Percentiles rank a stretch among this genome's conserved stretches.
Conservation (phyloP, 306 rosid species). For the Casuarina equisetifolia region DNA sequence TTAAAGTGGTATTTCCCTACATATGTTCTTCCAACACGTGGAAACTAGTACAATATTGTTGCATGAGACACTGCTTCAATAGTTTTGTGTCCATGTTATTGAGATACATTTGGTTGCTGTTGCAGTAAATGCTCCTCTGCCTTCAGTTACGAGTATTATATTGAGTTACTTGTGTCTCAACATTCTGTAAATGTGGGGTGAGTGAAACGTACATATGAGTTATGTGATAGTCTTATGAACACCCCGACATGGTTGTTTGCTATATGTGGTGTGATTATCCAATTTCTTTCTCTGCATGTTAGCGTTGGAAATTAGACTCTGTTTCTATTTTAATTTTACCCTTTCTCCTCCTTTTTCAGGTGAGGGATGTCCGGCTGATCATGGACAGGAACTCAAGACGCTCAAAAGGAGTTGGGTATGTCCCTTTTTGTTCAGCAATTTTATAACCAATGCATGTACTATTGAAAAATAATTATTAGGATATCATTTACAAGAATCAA, state of each 20-base stretch:
- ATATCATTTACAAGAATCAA: constrained; percentile 59
- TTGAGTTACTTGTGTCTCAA: constrained; percentile 44
- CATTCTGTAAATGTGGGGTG: constrained; percentile 49
- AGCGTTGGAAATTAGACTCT: background rate
- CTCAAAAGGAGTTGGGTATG: constrained; percentile 99
- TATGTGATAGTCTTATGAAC: constrained; percentile 28
- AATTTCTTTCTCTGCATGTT: constrained; percentile 9
- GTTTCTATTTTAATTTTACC: constrained; percentile 12
- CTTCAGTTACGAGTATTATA: constrained; percentile 52
- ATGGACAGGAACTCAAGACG: constrained; percentile 99
- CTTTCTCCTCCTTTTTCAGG: constrained; percentile 46
- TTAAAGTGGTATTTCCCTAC: constrained; percentile 5
- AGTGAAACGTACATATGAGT: constrained; percentile 37
- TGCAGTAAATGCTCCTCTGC: constrained; percentile 47
- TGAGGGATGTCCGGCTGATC: constrained; percentile 97
- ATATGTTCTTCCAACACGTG: constrained; percentile 6
- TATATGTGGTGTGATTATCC: constrained; percentile 22
- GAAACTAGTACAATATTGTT: constrained; percentile 21
- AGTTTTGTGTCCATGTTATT: constrained; percentile 35
- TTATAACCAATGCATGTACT: constrained; percentile 40
- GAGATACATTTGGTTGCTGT: constrained; percentile 50
- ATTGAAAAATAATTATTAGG: constrained; percentile 45
- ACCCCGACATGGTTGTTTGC: constrained; percentile 31
- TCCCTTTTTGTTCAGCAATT: constrained; percentile 26
- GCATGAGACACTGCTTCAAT: constrained; percentile 27